Percentiles rank a stretch among this genome's conserved stretches.
phyloP scores from a whole-genome alignment of 805 yeast genomes.

The Myxozyma udenii region DNA sequence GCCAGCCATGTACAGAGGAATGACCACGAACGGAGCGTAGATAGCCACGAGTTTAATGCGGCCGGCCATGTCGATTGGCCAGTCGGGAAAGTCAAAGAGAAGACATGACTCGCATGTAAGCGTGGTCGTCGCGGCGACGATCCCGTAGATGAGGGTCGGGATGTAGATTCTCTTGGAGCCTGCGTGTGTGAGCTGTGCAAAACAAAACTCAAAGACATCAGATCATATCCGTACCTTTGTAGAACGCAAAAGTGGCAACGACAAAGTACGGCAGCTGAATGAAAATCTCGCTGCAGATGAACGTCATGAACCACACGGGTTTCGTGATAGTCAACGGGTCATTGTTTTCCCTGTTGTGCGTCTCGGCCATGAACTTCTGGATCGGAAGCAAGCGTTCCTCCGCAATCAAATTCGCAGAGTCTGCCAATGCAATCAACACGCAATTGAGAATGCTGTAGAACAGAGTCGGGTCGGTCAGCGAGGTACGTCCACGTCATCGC shows the following conservation, averaged over 20 bases:
- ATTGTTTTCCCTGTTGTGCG: slow-evolving; percentile 62
- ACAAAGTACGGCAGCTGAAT: slow-evolving; percentile 79
- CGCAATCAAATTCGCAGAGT: too few species aligned
- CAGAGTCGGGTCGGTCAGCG: too few species aligned
- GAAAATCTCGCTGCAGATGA: slow-evolving; percentile 67
- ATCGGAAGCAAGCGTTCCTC: slow-evolving; percentile 36
- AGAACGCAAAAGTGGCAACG: slow-evolving; percentile 41
- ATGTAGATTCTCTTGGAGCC: slow-evolving; percentile 37
- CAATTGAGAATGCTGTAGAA: too few species aligned
- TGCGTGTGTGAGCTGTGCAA: slow-evolving; percentile 21
- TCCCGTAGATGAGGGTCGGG: slow-evolving; percentile 63
- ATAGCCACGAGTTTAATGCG: slow-evolving; percentile 27
- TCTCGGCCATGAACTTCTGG: slow-evolving; percentile 51
- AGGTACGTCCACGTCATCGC: too few species aligned
- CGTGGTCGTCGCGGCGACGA: slow-evolving; percentile 81
- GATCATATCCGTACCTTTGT: slow-evolving; percentile 34
- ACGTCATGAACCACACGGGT: slow-evolving; percentile 71
- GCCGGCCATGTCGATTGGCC: slow-evolving; percentile 42
- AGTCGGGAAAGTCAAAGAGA: slow-evolving; percentile 4
- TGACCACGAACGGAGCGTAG: background rate
- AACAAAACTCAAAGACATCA: background rate
- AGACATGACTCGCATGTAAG: slow-evolving; percentile 53
- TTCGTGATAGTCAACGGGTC: slow-evolving; percentile 62
- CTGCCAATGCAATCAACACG: too few species aligned
- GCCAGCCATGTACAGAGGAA: background rate